Evolutionary conservation across 2,329 filamentous ascomycete species (phyloP).

Genomic region (Neoascochyta sp.): DNA sequence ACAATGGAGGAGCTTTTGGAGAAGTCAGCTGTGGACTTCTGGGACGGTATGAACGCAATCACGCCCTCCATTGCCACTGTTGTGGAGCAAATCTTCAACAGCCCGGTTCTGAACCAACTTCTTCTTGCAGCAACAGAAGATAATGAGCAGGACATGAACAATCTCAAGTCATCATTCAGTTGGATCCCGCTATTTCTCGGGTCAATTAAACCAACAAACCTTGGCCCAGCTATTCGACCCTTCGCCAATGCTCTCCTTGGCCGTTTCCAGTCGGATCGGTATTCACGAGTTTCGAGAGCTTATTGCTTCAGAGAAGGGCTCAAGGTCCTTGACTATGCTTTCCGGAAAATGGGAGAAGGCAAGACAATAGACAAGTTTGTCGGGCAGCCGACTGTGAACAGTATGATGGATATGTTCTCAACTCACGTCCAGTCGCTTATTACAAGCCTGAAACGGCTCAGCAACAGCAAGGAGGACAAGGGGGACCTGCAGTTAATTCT

Average conservation of each 20-base stretch:
- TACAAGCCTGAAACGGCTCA: constrained; percentile 28
- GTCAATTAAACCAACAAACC: constrained; percentile 71
- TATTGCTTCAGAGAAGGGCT: constrained; percentile 61
- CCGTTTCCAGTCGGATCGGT: constrained; percentile 54
- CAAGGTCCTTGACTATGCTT: constrained; percentile 34
- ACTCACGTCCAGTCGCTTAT: constrained; percentile 50
- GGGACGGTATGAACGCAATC: constrained; percentile 81
- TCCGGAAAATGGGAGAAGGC: constrained; percentile 32
- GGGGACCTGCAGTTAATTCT: constrained; percentile 51
- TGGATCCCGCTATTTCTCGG: constrained; percentile 77
- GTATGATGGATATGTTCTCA: constrained; percentile 62
- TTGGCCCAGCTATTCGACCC: constrained; percentile 76
- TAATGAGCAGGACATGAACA: constrained; percentile 53
- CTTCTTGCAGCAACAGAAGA: constrained; percentile 48
- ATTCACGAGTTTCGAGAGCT: constrained; percentile 56
- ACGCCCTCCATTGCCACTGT: constrained; percentile 75
- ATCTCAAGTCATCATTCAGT: constrained; percentile 62
- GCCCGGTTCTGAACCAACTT: constrained; percentile 61
- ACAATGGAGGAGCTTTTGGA: constrained; percentile 68
- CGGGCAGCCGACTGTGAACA: constrained; percentile 45
- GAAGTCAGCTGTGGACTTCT: constrained; percentile 76
- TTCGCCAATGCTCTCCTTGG: constrained; percentile 71
- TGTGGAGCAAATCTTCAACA: constrained; percentile 78
- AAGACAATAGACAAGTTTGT: constrained; percentile 36
- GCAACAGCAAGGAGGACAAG: constrained; percentile 19